Evolutionary conservation across 2,329 filamentous ascomycete genomes (phyloP).

Genomic region (Pseudomassariella vexata): DNA sequence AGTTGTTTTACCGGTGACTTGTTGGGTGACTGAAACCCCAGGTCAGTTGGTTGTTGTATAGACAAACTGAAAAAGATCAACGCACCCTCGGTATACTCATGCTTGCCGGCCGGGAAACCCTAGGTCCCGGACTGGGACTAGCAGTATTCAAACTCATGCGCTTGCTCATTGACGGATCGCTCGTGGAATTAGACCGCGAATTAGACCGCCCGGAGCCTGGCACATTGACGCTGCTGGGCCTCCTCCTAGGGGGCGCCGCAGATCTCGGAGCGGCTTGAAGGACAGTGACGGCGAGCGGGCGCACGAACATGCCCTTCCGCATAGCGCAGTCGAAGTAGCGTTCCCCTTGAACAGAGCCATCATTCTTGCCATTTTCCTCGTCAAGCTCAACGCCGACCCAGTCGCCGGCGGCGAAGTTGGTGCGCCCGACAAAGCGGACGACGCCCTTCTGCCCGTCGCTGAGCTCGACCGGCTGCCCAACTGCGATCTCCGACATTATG

Average conservation of each 20-base stretch:
- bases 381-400: slow-evolving; percentile 91
- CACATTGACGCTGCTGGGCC: slow-evolving; percentile 14
- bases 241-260: slow-evolving; percentile 19
- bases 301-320: slow-evolving; percentile 78
- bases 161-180: slow-evolving; percentile 51
- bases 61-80: slow-evolving; percentile 11
- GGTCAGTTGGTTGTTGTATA: no score
- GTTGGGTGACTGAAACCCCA: slow-evolving; percentile 56
- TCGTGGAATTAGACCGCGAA: slow-evolving; percentile 48
- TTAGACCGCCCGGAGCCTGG: slow-evolving; percentile 36
- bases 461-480: slow-evolving; percentile 73
- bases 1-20: slow-evolving; percentile 78
- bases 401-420: slow-evolving; percentile 72
- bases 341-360: slow-evolving; percentile 82
- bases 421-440: slow-evolving; percentile 76
- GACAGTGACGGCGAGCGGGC: slow-evolving; percentile 61
- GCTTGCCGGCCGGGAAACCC: slow-evolving; percentile 48
- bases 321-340: slow-evolving; percentile 82
- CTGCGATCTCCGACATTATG: slow-evolving; percentile 51
- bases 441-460: slow-evolving; percentile 70
- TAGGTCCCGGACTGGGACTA: slow-evolving; percentile 66
- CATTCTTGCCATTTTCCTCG: slow-evolving; percentile 81
- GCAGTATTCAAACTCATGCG: slow-evolving; percentile 66
- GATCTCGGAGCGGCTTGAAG: slow-evolving; percentile 43
- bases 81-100: slow-evolving; percentile 54